phyloP scores from a whole-genome alignment of 192 early-diverging fungal species.

The Backusella macrospora region DNA sequence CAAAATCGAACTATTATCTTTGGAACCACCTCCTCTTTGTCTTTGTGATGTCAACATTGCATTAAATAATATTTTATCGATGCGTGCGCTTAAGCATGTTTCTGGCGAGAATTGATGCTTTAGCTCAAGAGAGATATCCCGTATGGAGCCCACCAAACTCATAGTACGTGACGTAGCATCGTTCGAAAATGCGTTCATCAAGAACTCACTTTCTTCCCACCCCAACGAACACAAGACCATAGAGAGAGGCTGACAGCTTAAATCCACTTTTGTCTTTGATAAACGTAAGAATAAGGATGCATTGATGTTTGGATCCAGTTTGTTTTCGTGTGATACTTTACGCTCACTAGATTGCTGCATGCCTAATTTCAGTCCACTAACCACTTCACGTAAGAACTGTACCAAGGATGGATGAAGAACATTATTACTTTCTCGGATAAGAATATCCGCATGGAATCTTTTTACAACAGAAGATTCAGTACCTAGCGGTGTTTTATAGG shows the following conservation, averaged over 20 bases:
- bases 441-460: conserved; percentile 60
- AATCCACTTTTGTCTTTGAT: conserved; percentile 67
- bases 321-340: conserved; percentile 25
- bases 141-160: conserved; percentile 59
- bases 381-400: conserved; percentile 67
- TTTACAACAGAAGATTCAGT: conserved; percentile 31
- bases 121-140: conserved; percentile 60
- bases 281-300: conserved; percentile 60
- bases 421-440: conserved; percentile 73
- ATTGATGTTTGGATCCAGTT: conserved; percentile 37
- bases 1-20: conserved; percentile 58
- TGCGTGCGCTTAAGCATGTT: conserved; percentile 63
- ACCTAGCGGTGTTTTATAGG: conserved; percentile 50
- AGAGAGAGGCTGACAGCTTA: conserved; percentile 75
- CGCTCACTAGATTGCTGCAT: conserved; percentile 46
- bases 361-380: conserved; percentile 63
- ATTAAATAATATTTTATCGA: conserved; percentile 64
- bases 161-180: conserved; percentile 43
- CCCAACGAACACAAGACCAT: conserved; percentile 70
- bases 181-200: conserved; percentile 54
- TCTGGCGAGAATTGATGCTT: conserved; percentile 78
- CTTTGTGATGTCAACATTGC: conserved; percentile 57
- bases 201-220: conserved; percentile 72
- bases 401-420: conserved; percentile 71
- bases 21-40: conserved; percentile 38